Base-by-base conservation (phyloP, 306 rosid species). In the Casuarina glauca region DNA sequence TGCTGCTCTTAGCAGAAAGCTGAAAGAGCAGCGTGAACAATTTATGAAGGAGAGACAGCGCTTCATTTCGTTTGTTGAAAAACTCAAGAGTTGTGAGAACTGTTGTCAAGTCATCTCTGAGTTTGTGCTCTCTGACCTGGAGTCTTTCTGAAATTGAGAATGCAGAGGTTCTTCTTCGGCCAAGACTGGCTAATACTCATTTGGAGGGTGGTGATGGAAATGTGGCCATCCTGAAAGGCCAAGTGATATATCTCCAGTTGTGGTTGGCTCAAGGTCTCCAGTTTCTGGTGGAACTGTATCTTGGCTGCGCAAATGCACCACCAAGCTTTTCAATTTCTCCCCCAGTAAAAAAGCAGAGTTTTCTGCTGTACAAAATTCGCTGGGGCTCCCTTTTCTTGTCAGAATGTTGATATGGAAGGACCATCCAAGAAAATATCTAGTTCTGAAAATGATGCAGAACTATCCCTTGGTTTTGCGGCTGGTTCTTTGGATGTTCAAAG, bases 291-390 rank as follows among this genome's bases (percentile, higher is more conserved):
- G 92, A 50, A 90, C 93, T 20, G 74, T 94, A 63, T 92, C 96
- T 75, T 95, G 97, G 97, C 76, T 95, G 45, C 97, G 93, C 19
- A 92, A 93, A 81, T 92, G 98, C 86, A 92, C 97, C 57, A 78
- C 98, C 19, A 94, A 89, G 90, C 88, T 95, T 66, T 89, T 95
- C 68, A 95, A 78, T 58, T 75, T 91, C 69, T 93, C 98, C 38
- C 96, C 98, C 0, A 85, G 86, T 48, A 91, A 53, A 60, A 91
- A 86, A 80, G 70, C 68, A 0, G 91, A 86, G 75, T 80, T 86
- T 74, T 84, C 85, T 75, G 86, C 84, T 74, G 60, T 78, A 58
- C 83, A 55, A 17, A 77, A 85, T 85, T 75, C 76, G 83, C 66
- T 83, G 76, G 87, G 70, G 83, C 57, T 64, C 69, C 80, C 42